Evolutionary conservation across 139 green algal species (phyloP).

Genomic region (Micractinium conductrix): DNA sequence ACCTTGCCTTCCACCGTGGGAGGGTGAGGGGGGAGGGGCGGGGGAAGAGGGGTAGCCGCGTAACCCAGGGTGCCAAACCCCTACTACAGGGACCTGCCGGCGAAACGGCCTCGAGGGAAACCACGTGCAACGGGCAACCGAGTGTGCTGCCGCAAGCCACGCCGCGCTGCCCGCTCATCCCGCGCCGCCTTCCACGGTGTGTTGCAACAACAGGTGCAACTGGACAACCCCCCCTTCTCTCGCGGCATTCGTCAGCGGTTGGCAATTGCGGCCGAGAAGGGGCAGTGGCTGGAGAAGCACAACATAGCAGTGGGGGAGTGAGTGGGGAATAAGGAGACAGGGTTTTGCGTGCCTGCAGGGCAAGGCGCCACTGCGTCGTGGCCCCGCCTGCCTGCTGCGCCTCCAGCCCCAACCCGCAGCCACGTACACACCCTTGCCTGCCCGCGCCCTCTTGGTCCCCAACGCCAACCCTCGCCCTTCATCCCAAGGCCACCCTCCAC

Average conservation of each 20-base stretch:
- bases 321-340: not conserved
- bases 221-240: not conserved
- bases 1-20: constrained; percentile 52
- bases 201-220: constrained; percentile 26
- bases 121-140: no score
- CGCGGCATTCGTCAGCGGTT: constrained; percentile 38
- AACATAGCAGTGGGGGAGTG: constrained; percentile 48
- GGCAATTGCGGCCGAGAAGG: not conserved
- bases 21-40: not conserved
- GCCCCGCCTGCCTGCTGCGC: not conserved
- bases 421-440: not conserved
- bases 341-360: not conserved
- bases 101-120: no score
- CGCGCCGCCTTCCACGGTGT: no score
- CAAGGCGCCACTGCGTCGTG: no score
- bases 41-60: no score
- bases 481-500: no score
- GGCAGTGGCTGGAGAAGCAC: constrained; percentile 47
- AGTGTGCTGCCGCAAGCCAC: no score
- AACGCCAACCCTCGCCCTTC: no score
- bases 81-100: no score
- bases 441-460: no score
- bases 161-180: no score
- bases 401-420: not conserved
- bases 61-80: no score